Percentiles rank a stretch among this genome's conserved stretches.
Evolutionary conservation across 2,329 filamentous ascomycete species (phyloP).

Genomic region (Fusarium haematococcum): DNA sequence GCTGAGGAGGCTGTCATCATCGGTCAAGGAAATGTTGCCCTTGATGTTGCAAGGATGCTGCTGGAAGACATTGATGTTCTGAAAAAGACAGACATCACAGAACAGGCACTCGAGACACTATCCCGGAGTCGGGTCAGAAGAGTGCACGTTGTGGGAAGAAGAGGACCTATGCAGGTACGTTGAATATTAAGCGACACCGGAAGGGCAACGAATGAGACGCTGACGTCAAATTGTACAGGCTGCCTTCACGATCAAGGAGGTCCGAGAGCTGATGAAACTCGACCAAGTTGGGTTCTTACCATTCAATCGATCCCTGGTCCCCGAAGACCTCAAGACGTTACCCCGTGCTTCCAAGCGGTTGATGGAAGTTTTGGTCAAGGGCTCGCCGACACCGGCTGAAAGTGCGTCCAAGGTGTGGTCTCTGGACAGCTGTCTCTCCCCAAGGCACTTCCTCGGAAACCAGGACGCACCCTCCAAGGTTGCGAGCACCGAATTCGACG

Average conservation of each 20-base stretch:
- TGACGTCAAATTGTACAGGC: slow-evolving; percentile 63
- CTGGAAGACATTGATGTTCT: slow-evolving; percentile 80
- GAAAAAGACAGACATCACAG: slow-evolving; percentile 87
- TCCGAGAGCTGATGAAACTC: slow-evolving; percentile 87
- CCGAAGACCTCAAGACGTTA: slow-evolving; percentile 74
- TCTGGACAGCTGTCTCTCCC: slow-evolving; percentile 86
- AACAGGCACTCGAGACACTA: slow-evolving; percentile 81
- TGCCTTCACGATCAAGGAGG: slow-evolving; percentile 94
- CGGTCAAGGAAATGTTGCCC: slow-evolving; percentile 94
- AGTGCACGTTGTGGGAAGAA: slow-evolving; percentile 88
- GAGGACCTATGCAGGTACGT: slow-evolving; percentile 85
- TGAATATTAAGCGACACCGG: slow-evolving; percentile 24
- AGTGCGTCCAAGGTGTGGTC: slow-evolving; percentile 78
- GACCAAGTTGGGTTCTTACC: slow-evolving; percentile 77
- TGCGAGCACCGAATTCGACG: slow-evolving; percentile 75
- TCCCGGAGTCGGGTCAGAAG: slow-evolving; percentile 79
- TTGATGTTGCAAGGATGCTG: slow-evolving; percentile 92
- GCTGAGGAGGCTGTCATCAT: slow-evolving; percentile 89
- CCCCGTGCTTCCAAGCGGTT: slow-evolving; percentile 81
- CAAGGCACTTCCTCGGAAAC: slow-evolving; percentile 72
- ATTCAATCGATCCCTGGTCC: slow-evolving; percentile 74
- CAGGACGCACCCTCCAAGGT: slow-evolving; percentile 61
- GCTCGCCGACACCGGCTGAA: slow-evolving; percentile 65
- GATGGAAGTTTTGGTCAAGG: slow-evolving; percentile 84
- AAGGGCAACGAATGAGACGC: neutral